Percentiles rank a stretch among this genome's conserved stretches.
phyloP scores from a whole-genome alignment of 2,329 filamentous ascomycete genomes.

The Tolypocladium guangdongense region DNA sequence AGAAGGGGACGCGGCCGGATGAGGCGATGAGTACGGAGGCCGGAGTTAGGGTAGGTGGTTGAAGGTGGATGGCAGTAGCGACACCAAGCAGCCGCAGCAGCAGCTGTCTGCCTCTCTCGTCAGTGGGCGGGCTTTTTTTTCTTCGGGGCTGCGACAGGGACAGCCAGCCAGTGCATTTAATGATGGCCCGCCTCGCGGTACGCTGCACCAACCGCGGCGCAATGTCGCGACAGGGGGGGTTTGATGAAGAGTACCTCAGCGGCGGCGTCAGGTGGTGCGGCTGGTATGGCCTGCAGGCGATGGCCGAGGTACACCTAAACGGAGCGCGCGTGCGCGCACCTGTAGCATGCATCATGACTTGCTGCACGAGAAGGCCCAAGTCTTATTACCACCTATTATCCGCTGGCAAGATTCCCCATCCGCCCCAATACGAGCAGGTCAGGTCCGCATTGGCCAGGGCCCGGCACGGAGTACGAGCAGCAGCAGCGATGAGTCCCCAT shows the following conservation, averaged over 20 bases:
- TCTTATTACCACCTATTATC: neutral
- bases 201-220: neutral
- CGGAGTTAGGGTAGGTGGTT: neutral
- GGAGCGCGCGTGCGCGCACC: neutral
- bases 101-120: no score
- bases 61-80: neutral
- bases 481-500: neutral
- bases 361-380: neutral
- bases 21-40: neutral
- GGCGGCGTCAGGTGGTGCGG: no score
- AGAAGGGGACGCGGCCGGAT: neutral
- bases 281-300: neutral
- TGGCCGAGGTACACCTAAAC: neutral
- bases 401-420: neutral
- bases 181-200: slow-evolving; percentile 3
- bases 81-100: no score
- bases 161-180: slow-evolving; percentile 1
- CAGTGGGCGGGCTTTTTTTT: neutral
- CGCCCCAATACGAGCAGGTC: no score
- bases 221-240: neutral
- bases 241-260: slow-evolving; percentile 1
- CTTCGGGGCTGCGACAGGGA: neutral
- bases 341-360: neutral
- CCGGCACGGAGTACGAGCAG: no score
- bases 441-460: no score